phyloP scores from a whole-genome alignment of 352 stramenopile species.

The Phytophthora gonapodyides region DNA sequence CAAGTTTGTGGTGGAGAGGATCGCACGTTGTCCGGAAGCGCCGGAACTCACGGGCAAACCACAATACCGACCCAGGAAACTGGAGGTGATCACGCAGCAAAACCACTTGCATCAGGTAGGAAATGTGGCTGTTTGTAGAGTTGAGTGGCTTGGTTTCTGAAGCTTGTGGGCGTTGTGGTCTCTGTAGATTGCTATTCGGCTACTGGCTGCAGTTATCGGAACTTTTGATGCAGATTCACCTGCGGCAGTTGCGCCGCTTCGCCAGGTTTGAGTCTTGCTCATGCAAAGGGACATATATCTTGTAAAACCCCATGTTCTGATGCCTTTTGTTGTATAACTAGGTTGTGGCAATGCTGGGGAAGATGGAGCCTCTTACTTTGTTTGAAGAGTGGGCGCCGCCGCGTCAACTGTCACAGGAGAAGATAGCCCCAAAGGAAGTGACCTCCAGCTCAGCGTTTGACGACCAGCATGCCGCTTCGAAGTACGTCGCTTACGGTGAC shows the following conservation, averaged over 20 bases:
- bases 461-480: constrained; percentile 52
- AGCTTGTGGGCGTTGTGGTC: background rate
- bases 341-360: constrained; percentile 64
- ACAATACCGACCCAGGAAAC: constrained; percentile 64
- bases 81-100: constrained; percentile 61
- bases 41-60: constrained; percentile 53
- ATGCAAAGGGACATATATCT: background rate
- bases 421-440: constrained; percentile 50
- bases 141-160: background rate
- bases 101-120: constrained; percentile 82
- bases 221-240: constrained; percentile 60
- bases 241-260: constrained; percentile 55
- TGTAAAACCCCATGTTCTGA: background rate
- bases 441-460: constrained; percentile 65
- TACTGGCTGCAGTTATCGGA: constrained; percentile 62
- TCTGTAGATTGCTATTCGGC: constrained; percentile 66
- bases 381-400: constrained; percentile 83
- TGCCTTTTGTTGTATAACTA: constrained; percentile 21
- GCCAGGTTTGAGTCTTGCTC: constrained; percentile 47
- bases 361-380: constrained; percentile 66
- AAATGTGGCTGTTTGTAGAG: background rate
- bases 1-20: constrained; percentile 84
- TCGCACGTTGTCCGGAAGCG: constrained; percentile 71
- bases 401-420: constrained; percentile 49
- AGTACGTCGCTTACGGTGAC: constrained; percentile 33